Percentiles rank a stretch among this genome's conserved stretches.
These are phyloP conservation scores for Neonothopanus nambi DNA, from an alignment of 1,284 basidiomycete species.

Conservation along the genomic window DNA sequence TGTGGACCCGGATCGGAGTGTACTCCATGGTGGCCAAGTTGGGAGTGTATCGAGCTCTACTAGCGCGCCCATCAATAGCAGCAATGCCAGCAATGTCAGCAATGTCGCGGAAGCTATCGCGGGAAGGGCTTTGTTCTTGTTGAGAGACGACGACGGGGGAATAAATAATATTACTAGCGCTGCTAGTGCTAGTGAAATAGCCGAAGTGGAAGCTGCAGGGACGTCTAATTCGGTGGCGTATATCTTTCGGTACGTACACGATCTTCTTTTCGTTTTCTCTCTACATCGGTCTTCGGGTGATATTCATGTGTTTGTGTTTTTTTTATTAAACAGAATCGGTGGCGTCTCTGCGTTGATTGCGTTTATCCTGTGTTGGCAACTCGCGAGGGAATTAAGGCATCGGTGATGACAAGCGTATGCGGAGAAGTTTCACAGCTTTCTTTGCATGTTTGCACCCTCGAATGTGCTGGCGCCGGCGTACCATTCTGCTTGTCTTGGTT, in stretches of 20 bases:
- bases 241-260: constrained; percentile 69
- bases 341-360: constrained; percentile 73
- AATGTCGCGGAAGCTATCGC: not conserved
- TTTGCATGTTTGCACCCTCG: no score
- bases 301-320: not conserved
- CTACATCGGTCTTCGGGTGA: not conserved
- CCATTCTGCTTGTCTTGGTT: no score
- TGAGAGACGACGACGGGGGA: constrained; percentile 2
- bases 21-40: constrained; percentile 39
- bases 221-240: constrained; percentile 71
- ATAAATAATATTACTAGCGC: constrained; percentile 1
- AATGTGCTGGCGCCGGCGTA: no score
- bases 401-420: constrained; percentile 30
- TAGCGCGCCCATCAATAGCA: no score
- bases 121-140: not conserved
- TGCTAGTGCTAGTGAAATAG: constrained; percentile 1
- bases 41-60: constrained; percentile 25
- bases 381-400: constrained; percentile 60
- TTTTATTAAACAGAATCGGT: no score
- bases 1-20: constrained; percentile 58
- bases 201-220: constrained; percentile 13
- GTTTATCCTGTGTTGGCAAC: constrained; percentile 66
- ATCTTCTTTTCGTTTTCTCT: not conserved
- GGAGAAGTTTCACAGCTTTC: no score
- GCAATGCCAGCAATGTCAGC: constrained; percentile 25